Base-by-base conservation (phyloP, 2,329 filamentous ascomycete genomes). In the Colletotrichum kahawae region DNA sequence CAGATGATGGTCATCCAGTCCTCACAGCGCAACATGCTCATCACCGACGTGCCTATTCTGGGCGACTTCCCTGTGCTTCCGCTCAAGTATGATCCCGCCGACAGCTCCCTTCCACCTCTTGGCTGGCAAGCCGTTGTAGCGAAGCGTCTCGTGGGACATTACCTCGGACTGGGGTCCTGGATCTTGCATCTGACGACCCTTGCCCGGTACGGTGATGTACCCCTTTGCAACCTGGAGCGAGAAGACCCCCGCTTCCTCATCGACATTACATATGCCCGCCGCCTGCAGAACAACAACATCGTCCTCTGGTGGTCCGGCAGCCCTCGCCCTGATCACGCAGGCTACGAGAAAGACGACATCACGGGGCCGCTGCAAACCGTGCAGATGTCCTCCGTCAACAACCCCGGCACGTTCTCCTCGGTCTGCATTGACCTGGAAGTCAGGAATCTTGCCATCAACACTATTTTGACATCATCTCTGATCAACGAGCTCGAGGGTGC, bases 371-470 rank as follows among this genome's bases (percentile, higher is more conserved):
- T 98, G 33, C 96, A 99, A 78, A 94, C 90, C 13, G 94, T 98
- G 16, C 93, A 95, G 74, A 98, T 98, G 95, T 96, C 97, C 1
- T 93, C 93, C 16, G 92, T 98, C 82, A 99, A 99, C 82, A 96
- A 95, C 66, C 94, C 96, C 0, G 96, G 96, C 54, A 97, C 96
- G 0, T 99, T 98, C 83, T 94, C 96, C 2, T 98, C 96, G 0
- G 97, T 99, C 4, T 99, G 97, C 82, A 97, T 99, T 77, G 97
- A 99, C 79, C 86, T 99, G 16, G 95, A 97, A 77, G 92, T 99
- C 64, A 94, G 96, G 60, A 99, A 99, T 81, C 90, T 99, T 16
- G 94, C 95, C 6, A 98, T 99, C 86, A 99, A 99, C 85, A 99
- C 97, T 0, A 97, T 99, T 63, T 88, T 99, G 21, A 98, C 97